Percentiles rank a stretch among this genome's conserved stretches.
phyloP scores from a whole-genome alignment of 129 eudicot species.

The Lactuca saligna region DNA sequence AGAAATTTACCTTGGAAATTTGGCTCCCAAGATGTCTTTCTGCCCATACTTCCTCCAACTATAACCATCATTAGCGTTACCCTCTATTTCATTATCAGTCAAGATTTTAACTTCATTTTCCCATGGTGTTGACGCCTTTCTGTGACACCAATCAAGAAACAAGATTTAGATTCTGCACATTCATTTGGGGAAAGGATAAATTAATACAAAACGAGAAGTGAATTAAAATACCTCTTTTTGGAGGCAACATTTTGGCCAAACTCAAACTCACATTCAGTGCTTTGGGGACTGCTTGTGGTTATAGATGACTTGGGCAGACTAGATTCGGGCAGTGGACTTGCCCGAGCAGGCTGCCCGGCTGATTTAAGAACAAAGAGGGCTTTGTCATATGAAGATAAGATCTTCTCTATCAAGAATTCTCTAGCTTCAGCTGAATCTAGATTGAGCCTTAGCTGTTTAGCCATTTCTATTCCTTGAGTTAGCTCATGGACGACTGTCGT shows the following conservation, averaged over 20 bases:
- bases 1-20: constrained; percentile 51
- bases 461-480: constrained; percentile 57
- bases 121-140: constrained; percentile 64
- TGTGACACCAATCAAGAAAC: constrained; percentile 31
- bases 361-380: constrained; percentile 55
- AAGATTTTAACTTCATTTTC: constrained; percentile 42
- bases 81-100: constrained; percentile 26
- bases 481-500: constrained; percentile 53
- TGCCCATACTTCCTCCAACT: constrained; percentile 93
- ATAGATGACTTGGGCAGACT: constrained; percentile 41
- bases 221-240: constrained; percentile 55
- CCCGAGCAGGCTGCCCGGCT: constrained; percentile 36
- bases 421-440: constrained; percentile 42
- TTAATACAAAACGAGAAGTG: background rate
- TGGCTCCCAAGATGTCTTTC: constrained; percentile 73
- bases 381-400: constrained; percentile 66
- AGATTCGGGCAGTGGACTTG: constrained; percentile 13
- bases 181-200: background rate
- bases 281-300: constrained; percentile 42
- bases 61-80: constrained; percentile 53
- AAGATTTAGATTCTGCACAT: background rate
- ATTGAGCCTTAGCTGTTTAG: constrained; percentile 60
- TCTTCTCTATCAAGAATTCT: constrained; percentile 50
- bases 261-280: constrained; percentile 30
- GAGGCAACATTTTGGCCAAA: constrained; percentile 26